A percentile compares a stretch with the other conserved stretches of the same genome.
phyloP scores from a whole-genome alignment of 352 stramenopile species.

The Phytophthora pistaciae region DNA sequence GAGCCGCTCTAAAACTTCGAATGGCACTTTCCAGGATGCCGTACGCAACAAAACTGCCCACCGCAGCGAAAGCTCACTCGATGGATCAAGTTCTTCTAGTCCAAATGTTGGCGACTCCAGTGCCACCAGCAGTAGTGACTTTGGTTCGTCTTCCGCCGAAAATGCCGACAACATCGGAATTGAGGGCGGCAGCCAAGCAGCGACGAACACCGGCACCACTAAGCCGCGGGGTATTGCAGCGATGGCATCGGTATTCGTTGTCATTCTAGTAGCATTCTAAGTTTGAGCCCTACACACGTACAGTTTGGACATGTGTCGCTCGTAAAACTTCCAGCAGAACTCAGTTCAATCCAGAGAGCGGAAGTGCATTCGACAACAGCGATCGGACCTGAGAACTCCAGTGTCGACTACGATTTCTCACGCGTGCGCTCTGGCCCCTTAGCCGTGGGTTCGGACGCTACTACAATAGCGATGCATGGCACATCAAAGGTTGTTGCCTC shows the following conservation, averaged over 20 bases:
- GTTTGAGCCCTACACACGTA: no score
- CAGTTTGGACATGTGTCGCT: not conserved
- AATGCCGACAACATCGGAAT: not conserved
- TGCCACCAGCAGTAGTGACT: not conserved
- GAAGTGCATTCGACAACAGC: not conserved
- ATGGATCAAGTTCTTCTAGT: not conserved
- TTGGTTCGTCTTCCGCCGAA: not conserved
- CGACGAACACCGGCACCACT: not conserved
- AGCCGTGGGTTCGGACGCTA: not conserved
- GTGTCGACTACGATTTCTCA: not conserved
- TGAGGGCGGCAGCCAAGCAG: not conserved
- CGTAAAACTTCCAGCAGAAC: not conserved
- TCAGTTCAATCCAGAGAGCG: no score
- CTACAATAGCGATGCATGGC: not conserved
- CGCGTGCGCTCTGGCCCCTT: not conserved
- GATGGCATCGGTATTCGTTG: not conserved
- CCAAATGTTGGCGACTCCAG: not conserved
- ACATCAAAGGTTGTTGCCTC: not conserved
- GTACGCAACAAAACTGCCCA: not conserved
- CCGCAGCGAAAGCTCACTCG: not conserved
- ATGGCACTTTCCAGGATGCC: not conserved
- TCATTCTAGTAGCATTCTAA: not conserved
- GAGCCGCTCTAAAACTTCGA: not conserved
- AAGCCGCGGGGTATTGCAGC: not conserved
- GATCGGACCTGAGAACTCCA: not conserved